Evolutionary conservation across 768 basidiomycete genomes (phyloP).

Genomic region (Vararia minispora): DNA sequence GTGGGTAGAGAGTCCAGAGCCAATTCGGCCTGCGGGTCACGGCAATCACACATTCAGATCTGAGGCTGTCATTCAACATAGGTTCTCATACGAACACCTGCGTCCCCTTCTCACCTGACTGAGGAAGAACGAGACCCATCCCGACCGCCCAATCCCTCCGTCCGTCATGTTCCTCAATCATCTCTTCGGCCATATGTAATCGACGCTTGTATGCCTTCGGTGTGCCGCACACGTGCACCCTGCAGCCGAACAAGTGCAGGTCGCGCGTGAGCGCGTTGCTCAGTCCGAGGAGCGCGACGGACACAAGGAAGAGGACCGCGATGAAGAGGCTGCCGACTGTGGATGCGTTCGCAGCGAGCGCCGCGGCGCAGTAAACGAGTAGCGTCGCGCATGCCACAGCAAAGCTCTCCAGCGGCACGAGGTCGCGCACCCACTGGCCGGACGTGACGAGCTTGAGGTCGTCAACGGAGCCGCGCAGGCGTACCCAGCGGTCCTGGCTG

Average conservation of each 20-base stretch:
- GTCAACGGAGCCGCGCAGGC: slow-evolving; percentile 2
- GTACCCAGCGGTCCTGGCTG: slow-evolving; percentile 10
- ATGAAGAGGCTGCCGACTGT: slow-evolving; percentile 6
- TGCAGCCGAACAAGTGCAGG: slow-evolving; percentile 5
- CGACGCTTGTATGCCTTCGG: neutral
- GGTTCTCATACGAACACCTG: no score
- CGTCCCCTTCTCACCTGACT: no score
- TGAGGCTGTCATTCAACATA: no score
- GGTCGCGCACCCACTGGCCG: slow-evolving; percentile 7
- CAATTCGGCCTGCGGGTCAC: no score
- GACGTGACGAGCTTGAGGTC: slow-evolving; percentile 7
- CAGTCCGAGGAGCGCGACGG: slow-evolving; percentile 1
- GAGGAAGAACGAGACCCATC: slow-evolving; percentile 4
- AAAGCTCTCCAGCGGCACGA: neutral
- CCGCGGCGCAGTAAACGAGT: slow-evolving; percentile 7
- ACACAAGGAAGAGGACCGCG: slow-evolving; percentile 1
- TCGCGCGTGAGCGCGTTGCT: slow-evolving; percentile 2
- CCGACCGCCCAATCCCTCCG: slow-evolving; percentile 1
- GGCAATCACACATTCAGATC: no score
- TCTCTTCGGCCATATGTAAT: slow-evolving; percentile 4
- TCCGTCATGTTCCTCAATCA: neutral
- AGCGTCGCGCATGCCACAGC: slow-evolving; percentile 3
- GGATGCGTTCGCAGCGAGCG: slow-evolving; percentile 6
- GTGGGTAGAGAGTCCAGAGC: no score
- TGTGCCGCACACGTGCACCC: no score